phyloP scores from a whole-genome alignment of 495 filamentous ascomycete genomes.

The Pyrenula aspistea region DNA sequence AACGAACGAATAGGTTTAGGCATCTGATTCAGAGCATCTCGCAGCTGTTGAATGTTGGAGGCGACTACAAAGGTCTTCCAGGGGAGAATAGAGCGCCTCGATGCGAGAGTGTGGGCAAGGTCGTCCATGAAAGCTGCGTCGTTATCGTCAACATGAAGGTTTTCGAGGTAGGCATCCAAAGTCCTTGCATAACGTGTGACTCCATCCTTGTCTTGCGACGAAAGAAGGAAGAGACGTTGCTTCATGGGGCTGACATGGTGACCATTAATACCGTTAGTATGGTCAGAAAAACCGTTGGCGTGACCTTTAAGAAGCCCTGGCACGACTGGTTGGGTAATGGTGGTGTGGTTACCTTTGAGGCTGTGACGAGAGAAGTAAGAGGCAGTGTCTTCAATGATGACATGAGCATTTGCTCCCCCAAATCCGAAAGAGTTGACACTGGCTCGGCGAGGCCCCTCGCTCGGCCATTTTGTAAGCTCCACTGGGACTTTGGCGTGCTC shows the following conservation, averaged over 20 bases:
- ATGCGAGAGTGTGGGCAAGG: slow-evolving; percentile 11
- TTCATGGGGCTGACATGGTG: no score
- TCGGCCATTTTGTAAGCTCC: slow-evolving; percentile 2
- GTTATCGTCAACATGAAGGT: background rate
- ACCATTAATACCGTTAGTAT: no score
- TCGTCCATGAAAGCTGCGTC: background rate
- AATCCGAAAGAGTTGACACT: slow-evolving; percentile 44
- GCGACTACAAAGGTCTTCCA: slow-evolving; percentile 16
- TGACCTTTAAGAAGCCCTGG: background rate
- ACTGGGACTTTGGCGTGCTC: slow-evolving; percentile 1
- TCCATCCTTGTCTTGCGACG: slow-evolving; percentile 19
- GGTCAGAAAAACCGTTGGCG: no score
- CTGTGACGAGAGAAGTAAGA: background rate
- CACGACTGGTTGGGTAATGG: background rate
- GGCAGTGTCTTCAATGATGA: slow-evolving; percentile 34
- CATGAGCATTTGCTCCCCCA: slow-evolving; percentile 51
- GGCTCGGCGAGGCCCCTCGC: slow-evolving; percentile 24
- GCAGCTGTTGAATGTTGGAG: slow-evolving; percentile 10
- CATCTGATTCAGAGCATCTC: slow-evolving; percentile 9
- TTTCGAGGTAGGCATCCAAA: background rate
- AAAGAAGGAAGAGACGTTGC: slow-evolving; percentile 15
- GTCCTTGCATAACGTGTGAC: slow-evolving; percentile 7
- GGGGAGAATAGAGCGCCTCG: slow-evolving; percentile 12
- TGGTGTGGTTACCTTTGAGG: background rate
- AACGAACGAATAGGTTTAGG: slow-evolving; percentile 8